Percentiles rank a stretch among this genome's conserved stretches.
Conservation (phyloP, 345 rosid genomes). For the Eucalyptus polybractea region DNA sequence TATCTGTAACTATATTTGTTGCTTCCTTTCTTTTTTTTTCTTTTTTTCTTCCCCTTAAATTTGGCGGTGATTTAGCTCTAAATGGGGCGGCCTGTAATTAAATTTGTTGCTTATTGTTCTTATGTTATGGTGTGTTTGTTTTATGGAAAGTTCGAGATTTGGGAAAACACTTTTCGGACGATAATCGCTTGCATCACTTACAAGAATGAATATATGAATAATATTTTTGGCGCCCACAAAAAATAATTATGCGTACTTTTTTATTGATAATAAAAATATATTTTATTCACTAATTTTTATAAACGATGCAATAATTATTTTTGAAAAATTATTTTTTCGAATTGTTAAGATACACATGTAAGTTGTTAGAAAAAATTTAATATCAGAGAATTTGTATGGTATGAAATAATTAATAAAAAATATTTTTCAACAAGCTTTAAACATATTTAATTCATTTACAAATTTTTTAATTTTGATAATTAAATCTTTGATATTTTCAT, state of each 20-base stretch:
- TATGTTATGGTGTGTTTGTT: neutral
- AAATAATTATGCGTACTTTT: accelerated
- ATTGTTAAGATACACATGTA: accelerated
- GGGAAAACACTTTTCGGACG: accelerated
- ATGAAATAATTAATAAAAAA: too few species aligned
- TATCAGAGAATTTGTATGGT: accelerated
- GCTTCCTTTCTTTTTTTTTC: neutral
- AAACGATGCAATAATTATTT: accelerated
- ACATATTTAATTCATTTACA: too few species aligned
- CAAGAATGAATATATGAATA: too few species aligned
- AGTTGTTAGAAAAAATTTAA: too few species aligned
- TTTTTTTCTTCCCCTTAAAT: too few species aligned
- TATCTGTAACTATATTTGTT: neutral
- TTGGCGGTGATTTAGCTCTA: neutral
- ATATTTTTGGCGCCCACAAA: accelerated
- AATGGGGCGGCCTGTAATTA: neutral
- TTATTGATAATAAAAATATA: accelerated
- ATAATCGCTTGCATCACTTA: too few species aligned
- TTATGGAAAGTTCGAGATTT: accelerated
- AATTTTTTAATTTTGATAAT: accelerated
- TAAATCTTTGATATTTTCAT: accelerated
- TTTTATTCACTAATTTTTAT: accelerated
- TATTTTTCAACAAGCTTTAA: accelerated
- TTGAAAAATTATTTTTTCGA: accelerated
- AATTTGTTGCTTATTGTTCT: too few species aligned